Evolutionary conservation across 2,329 filamentous ascomycete genomes (phyloP), one percentile per base, ranked within the genome.

Genomic region (Chrysosporium keratinophilum): DNA sequence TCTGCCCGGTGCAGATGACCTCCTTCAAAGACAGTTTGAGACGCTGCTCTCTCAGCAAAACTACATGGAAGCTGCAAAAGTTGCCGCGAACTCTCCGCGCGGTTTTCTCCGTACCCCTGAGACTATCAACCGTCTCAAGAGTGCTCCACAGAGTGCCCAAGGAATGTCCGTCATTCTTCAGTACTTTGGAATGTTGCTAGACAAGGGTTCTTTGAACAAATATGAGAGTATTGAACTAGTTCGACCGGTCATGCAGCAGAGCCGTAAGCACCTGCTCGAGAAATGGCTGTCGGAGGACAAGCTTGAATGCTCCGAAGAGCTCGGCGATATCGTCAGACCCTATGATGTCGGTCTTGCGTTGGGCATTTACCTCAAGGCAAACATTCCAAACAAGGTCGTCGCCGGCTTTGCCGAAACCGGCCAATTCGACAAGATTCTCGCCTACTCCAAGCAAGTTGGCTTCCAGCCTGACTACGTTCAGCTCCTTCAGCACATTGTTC

Each of bases 221-320:
- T 87, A 95, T 60, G 93, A 98, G 73, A 95, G 90, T 45, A 76
- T 98, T 39, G 93, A 98, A 74, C 78, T 98, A 57, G 90, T 93
- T 9, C 83, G 89, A 61, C 93, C 93, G 17, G 93, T 98, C 17
- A 79, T 98, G 55, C 83, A 86, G 54, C 93, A 98, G 71, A 93
- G 90, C 69, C 83, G 93, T 60, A 97, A 96, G 74, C 88, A 97
- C 66, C 76, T 98, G 23, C 80, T 98, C 28, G 93, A 97, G 74
- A 98, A 98, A 73, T 98, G 94, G 94, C 80, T 97, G 70, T 85
- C 85, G 66, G 93, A 97, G 73, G 86, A 88, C 71, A 98, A 98
- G 77, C 79, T 98, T 42, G 88, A 94, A 69, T 90, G 87, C 73
- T 97, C 93, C 0, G 93, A 98, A 74, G 88, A 96, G 71, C 81